Evolutionary conservation across 1,139 yeast species (phyloP).

Genomic region (Hyphopichia pseudoburtonii): DNA sequence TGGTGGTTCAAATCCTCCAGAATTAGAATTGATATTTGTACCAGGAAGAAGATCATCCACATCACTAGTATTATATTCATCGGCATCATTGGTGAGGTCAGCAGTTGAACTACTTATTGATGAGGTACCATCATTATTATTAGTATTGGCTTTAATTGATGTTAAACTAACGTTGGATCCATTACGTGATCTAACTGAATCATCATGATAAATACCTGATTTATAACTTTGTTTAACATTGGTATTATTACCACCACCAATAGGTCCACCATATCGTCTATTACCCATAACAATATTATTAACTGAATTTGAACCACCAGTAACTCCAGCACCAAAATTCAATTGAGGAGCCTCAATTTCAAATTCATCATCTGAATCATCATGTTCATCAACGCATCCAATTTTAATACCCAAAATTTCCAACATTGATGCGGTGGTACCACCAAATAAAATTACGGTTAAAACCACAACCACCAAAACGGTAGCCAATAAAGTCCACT

Average conservation of each 20-base stretch:
- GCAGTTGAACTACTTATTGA: conserved; percentile 12
- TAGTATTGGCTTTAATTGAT: conserved; percentile 13
- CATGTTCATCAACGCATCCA: conserved; percentile 78
- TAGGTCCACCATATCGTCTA: conserved; percentile 28
- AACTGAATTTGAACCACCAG: conserved; percentile 2
- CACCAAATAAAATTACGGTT: conserved; percentile 95
- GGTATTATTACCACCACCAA: conserved; percentile 1
- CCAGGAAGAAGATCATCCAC: conserved; percentile 33
- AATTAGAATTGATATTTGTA: neutral
- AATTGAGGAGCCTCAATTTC: conserved; percentile 79
- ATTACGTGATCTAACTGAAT: conserved; percentile 23
- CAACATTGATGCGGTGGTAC: conserved; percentile 97
- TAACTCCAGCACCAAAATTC: conserved; percentile 17
- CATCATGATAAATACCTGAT: conserved; percentile 8
- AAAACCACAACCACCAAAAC: conserved; percentile 94
- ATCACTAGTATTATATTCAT: conserved; percentile 37
- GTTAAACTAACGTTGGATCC: conserved; percentile 28
- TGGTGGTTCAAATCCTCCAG: neutral
- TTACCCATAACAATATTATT: conserved; percentile 24
- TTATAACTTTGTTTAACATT: conserved; percentile 11
- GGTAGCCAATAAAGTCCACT: conserved; percentile 86
- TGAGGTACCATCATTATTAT: neutral
- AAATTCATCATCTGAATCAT: conserved; percentile 88
- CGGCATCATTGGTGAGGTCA: conserved; percentile 27
- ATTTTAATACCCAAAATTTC: conserved; percentile 91